phyloP scores from a whole-genome alignment of 306 rosid genomes.

The Cyamopsis tetragonoloba region DNA sequence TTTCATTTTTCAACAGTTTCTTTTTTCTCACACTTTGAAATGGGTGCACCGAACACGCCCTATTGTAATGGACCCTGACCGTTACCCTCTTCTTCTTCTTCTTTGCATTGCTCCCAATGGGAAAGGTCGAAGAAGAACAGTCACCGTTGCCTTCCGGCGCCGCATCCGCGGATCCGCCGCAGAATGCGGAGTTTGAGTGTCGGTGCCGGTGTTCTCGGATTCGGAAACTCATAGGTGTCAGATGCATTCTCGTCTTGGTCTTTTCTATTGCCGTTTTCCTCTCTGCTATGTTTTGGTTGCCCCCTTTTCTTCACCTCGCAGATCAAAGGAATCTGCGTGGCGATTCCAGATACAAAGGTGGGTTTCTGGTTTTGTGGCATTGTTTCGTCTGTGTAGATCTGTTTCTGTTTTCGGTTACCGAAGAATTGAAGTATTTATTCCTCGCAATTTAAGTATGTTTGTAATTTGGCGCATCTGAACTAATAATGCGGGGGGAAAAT shows the following conservation, averaged over 20 bases:
- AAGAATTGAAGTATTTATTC: not conserved
- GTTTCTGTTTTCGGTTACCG: slow-evolving; percentile 14
- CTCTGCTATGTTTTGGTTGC: slow-evolving; percentile 83
- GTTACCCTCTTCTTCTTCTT: slow-evolving; percentile 35
- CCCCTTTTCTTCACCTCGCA: slow-evolving; percentile 59
- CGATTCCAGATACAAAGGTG: slow-evolving; percentile 61
- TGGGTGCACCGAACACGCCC: slow-evolving; percentile 38
- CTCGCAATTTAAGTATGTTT: not conserved
- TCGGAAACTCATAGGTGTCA: slow-evolving; percentile 50
- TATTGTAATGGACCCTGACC: slow-evolving; percentile 41
- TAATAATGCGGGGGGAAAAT: slow-evolving; percentile 14
- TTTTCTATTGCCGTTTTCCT: slow-evolving; percentile 63
- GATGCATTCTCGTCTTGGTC: slow-evolving; percentile 66
- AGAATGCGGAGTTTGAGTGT: slow-evolving; percentile 41
- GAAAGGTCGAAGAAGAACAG: slow-evolving; percentile 68
- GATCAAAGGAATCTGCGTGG: slow-evolving; percentile 55
- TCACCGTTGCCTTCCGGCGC: slow-evolving; percentile 30
- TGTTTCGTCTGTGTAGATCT: slow-evolving; percentile 46
- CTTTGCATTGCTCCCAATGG: slow-evolving; percentile 62
- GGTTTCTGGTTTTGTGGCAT: slow-evolving; percentile 28
- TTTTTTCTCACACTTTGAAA: slow-evolving; percentile 22
- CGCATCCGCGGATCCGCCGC: slow-evolving; percentile 34
- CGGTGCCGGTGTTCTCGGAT: slow-evolving; percentile 42
- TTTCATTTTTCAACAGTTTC: not conserved
- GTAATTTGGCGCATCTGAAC: slow-evolving; percentile 22